phyloP scores from a whole-genome alignment of 352 stramenopile genomes.

The Phytopythium kandeliae region DNA sequence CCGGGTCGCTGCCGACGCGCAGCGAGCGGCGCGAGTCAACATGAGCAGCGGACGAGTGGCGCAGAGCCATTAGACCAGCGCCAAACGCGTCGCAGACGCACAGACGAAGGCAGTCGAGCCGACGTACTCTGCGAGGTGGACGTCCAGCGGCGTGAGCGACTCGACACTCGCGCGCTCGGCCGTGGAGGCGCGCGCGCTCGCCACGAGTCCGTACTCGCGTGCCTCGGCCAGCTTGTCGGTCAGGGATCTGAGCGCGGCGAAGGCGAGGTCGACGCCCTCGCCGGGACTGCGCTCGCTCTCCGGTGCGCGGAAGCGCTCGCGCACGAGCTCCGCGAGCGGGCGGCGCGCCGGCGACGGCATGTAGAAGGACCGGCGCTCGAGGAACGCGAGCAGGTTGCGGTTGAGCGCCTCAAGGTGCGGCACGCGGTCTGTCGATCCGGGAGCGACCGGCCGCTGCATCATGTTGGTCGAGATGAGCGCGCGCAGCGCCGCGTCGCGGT shows the following conservation, averaged over 20 bases:
- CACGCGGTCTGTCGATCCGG: slow-evolving; percentile 23
- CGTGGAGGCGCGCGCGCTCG: background rate
- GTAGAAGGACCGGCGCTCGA: slow-evolving; percentile 60
- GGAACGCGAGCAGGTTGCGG: slow-evolving; percentile 38
- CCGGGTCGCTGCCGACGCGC: slow-evolving; percentile 17
- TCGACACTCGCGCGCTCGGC: background rate
- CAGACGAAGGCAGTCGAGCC: too few species aligned
- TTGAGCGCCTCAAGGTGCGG: slow-evolving; percentile 64
- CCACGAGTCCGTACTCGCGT: slow-evolving; percentile 23
- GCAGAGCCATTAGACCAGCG: too few species aligned
- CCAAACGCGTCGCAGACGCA: too few species aligned
- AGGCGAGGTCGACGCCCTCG: slow-evolving; percentile 42
- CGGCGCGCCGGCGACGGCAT: slow-evolving; percentile 33
- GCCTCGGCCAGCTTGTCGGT: slow-evolving; percentile 55
- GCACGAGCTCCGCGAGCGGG: slow-evolving; percentile 33
- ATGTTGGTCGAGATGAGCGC: slow-evolving; percentile 60
- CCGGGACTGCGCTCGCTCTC: background rate
- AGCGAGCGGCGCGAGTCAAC: too few species aligned
- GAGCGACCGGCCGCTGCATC: slow-evolving; percentile 30
- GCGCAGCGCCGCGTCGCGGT: slow-evolving; percentile 50
- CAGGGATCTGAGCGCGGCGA: slow-evolving; percentile 52
- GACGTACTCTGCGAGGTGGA: slow-evolving; percentile 40
- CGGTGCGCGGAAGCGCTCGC: slow-evolving; percentile 36
- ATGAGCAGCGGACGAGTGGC: too few species aligned
- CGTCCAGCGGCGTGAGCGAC: slow-evolving; percentile 14